Conservation (phyloP, 768 basidiomycete species). For the Podaxis pistillaris region DNA sequence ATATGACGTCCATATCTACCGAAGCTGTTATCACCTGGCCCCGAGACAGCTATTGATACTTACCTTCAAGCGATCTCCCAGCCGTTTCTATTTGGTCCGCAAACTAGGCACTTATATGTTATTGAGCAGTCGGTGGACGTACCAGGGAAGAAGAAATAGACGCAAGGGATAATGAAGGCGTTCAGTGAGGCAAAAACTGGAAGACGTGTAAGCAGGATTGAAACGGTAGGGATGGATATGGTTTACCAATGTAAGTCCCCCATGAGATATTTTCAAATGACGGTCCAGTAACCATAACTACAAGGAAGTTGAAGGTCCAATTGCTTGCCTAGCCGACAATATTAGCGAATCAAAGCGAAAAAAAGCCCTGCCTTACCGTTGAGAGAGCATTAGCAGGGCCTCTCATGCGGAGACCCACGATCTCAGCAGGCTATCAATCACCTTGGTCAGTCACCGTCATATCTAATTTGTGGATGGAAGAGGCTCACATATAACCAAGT, state of each 20-base stretch:
- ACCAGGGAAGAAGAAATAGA: conserved; percentile 58
- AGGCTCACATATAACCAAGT: conserved; percentile 62
- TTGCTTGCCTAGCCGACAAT: conserved; percentile 33
- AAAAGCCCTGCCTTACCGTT: conserved; percentile 32
- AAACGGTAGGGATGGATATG: background rate
- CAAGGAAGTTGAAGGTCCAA: conserved; percentile 59
- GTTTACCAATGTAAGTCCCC: conserved; percentile 54
- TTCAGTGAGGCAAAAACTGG: conserved; percentile 56
- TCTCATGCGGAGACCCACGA: conserved; percentile 58
- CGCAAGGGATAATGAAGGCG: conserved; percentile 52
- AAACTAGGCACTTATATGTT: background rate
- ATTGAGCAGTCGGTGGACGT: conserved; percentile 1
- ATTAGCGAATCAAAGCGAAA: background rate
- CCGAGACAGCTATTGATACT: background rate
- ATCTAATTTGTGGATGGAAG: conserved; percentile 3
- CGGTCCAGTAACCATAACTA: conserved; percentile 62
- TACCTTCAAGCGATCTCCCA: conserved; percentile 54
- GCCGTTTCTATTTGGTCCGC: conserved; percentile 42
- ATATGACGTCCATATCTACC: conserved; percentile 45
- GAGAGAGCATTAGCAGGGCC: conserved; percentile 65
- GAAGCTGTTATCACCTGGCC: background rate
- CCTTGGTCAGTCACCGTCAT: background rate
- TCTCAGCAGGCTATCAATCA: conserved; percentile 54
- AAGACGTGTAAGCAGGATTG: background rate
- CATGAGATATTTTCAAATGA: conserved; percentile 58